Evolutionary conservation across 345 rosid species (phyloP), one percentile per base, ranked within the genome.

Genomic region (Kandelia obovata): DNA sequence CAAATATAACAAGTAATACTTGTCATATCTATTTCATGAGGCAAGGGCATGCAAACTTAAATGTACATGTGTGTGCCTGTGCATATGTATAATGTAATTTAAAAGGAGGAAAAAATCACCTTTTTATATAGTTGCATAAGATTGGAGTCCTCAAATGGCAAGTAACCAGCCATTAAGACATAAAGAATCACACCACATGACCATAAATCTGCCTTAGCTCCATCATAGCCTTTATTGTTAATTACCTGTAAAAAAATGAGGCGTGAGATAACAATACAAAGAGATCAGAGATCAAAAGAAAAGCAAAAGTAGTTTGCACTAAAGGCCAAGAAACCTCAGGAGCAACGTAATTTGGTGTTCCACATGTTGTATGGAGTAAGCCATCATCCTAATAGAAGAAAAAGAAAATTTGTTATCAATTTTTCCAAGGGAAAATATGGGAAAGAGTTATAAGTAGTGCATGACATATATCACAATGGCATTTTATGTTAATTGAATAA

Each of bases 341-440:
- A 76, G 99, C 98, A 83, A 95, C 99, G 84, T 95, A 95, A 74
- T 95, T 95, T 76, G 99, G 98, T 0, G 99, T 95, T 70, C 99
- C 99, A 76, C 99, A 95, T 10, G 98, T 90, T 60, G 99, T 92
- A 78, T 95, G 98, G 79, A 95, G 99, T 70, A 95, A 78, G 20
- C 98, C 99, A 79, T 95, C 99, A 74, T 90, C 99, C 99, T 95
- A 76, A 25, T 72, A 43, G 64, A 68, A 46, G 28, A 65, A 64
- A 66, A 37, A 73, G 52, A 75, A 66, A 43, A 53, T 71, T 37
- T 76, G 69, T 62, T 37, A 62, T 68, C 49, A 61, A 39, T 21
- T 47, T 35, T 55, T 66, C 65, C 17, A 30, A 62, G 53, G 63
- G 56, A 10, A 46, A 51, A 9, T 7, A 23, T 11, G 39, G 47